These are phyloP conservation scores for Tuber brumale DNA, from an alignment of 495 filamentous ascomycete genomes.

Conservation along the genomic window DNA sequence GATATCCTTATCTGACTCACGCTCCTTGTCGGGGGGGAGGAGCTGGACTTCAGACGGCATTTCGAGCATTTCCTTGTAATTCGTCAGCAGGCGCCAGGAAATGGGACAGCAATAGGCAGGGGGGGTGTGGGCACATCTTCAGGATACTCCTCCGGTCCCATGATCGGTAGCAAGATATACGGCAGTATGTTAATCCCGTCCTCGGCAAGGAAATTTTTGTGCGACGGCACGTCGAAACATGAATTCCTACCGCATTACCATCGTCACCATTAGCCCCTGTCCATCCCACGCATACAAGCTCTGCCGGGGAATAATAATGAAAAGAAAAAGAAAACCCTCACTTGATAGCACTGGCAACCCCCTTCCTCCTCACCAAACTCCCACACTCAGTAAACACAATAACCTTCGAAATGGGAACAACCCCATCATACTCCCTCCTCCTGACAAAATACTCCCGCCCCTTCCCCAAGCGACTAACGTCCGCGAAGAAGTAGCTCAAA, in stretches of 20 bases:
- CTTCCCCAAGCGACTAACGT: conserved; percentile 70
- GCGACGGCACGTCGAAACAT: conserved; percentile 60
- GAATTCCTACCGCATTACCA: conserved; percentile 27
- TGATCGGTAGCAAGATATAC: conserved; percentile 69
- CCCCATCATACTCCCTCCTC: conserved; percentile 64
- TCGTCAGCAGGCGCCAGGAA: conserved; percentile 43
- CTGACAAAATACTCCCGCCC: conserved; percentile 70
- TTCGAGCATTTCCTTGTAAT: conserved; percentile 55
- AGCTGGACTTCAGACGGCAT: conserved; percentile 86
- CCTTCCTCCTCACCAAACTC: conserved; percentile 70
- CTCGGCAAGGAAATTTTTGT: conserved; percentile 61
- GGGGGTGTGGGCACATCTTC: conserved; percentile 59
- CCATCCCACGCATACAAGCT: background rate
- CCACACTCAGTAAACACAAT: conserved; percentile 87
- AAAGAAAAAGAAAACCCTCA: conserved; percentile 55
- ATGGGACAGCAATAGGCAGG: conserved; percentile 52
- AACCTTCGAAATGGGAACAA: conserved; percentile 80
- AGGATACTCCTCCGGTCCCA: conserved; percentile 56
- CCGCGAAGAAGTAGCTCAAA: conserved; percentile 86
- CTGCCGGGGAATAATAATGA: background rate
- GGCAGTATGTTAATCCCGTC: conserved; percentile 72
- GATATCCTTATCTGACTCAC: conserved; percentile 67
- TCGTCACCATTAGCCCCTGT: background rate
- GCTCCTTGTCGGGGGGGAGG: conserved; percentile 75
- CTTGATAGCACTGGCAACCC: conserved; percentile 88